A percentile compares a stretch with the other conserved stretches of the same genome.
These are phyloP conservation scores for Fusarium chaquense DNA, from an alignment of 2,329 filamentous ascomycete species.

Conservation along the genomic window DNA sequence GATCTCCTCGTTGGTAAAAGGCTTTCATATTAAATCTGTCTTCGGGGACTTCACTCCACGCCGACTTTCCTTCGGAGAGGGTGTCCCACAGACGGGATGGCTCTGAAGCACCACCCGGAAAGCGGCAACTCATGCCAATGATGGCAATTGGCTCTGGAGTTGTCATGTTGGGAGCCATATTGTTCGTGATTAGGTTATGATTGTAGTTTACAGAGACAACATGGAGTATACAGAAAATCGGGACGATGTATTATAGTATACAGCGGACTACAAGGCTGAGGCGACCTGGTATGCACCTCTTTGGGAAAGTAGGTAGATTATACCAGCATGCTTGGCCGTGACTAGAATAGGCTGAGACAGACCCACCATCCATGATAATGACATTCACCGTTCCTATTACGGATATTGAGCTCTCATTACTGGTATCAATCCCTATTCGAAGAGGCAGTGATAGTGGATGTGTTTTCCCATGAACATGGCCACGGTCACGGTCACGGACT, in stretches of 20 bases:
- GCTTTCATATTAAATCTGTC: constrained; percentile 6
- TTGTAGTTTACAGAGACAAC: constrained; percentile 3
- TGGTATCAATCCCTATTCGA: background rate
- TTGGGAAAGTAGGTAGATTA: background rate
- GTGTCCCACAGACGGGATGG: constrained; percentile 6
- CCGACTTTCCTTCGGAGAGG: background rate
- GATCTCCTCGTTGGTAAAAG: constrained; percentile 3
- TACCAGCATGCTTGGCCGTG: background rate
- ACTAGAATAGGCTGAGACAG: background rate
- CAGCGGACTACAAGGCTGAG: constrained; percentile 1
- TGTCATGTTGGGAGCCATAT: constrained; percentile 2
- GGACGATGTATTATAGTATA: constrained; percentile 9
- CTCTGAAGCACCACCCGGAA: constrained; percentile 5
- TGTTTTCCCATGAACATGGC: background rate
- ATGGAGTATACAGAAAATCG: background rate
- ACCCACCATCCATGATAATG: background rate
- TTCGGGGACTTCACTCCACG: constrained; percentile 1
- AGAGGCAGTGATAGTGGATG: background rate
- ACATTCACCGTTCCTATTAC: constrained; percentile 5
- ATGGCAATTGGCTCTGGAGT: constrained; percentile 11
- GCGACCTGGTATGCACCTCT: background rate
- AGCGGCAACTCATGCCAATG: constrained; percentile 9
- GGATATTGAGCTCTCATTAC: constrained; percentile 2
- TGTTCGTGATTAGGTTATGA: background rate
- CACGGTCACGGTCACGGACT: background rate